phyloP scores from a whole-genome alignment of 1,284 basidiomycete species.

The Cutaneotrichosporon mucoides region DNA sequence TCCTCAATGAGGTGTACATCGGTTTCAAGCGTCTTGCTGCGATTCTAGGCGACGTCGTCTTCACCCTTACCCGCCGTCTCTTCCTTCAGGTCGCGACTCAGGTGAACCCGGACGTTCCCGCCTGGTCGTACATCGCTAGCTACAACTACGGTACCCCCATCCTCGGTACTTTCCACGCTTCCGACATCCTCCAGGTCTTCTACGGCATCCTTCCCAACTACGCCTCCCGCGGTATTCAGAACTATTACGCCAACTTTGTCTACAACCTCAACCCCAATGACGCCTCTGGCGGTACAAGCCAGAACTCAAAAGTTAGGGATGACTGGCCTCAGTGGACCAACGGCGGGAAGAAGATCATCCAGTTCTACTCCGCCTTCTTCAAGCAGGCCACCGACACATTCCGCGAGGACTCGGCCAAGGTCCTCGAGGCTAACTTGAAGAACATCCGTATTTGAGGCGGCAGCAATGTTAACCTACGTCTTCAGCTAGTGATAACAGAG shows the following conservation, averaged over 20 bases:
- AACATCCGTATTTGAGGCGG: neutral
- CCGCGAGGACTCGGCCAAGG: constrained; percentile 1
- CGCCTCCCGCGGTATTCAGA: constrained; percentile 12
- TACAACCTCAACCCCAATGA: constrained; percentile 23
- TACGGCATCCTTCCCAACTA: constrained; percentile 19
- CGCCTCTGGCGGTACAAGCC: constrained; percentile 9
- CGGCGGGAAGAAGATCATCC: constrained; percentile 2
- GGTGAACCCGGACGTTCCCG: constrained; percentile 12
- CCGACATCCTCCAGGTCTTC: constrained; percentile 20
- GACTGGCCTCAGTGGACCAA: constrained; percentile 13
- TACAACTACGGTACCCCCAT: constrained; percentile 17
- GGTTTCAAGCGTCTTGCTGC: constrained; percentile 21
- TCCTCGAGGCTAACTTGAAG: constrained; percentile 1
- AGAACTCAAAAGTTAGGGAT: constrained; percentile 4
- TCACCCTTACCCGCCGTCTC: constrained; percentile 19
- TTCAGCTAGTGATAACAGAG: no score
- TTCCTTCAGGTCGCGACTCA: constrained; percentile 2
- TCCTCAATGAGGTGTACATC: constrained; percentile 19
- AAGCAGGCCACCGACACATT: constrained; percentile 10
- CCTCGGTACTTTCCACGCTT: constrained; percentile 18
- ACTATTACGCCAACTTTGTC: constrained; percentile 22
- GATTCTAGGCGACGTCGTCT: constrained; percentile 13
- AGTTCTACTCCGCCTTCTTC: constrained; percentile 12
- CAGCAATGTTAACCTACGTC: no score
- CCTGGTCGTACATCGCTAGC: constrained; percentile 20